A percentile compares a stretch with the other conserved stretches of the same genome.
Evolutionary conservation across 1,284 basidiomycete genomes (phyloP).

Genomic region (Psilocybe mexicana): DNA sequence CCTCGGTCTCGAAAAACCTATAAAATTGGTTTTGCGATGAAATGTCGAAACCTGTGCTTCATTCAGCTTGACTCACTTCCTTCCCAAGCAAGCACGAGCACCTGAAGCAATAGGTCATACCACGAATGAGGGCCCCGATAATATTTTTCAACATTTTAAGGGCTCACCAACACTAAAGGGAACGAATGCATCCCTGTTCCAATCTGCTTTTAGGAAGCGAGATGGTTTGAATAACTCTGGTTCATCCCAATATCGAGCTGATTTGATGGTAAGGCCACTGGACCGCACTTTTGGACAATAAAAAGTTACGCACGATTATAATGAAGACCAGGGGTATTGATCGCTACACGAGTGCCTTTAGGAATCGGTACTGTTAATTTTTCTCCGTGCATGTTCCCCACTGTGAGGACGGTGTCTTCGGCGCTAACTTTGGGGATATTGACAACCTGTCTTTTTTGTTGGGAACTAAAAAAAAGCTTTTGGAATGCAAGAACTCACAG

Average conservation of each 20-base stretch:
- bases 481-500: constrained; percentile 38
- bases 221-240: constrained; percentile 48
- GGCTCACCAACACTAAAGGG: constrained; percentile 18
- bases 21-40: background rate
- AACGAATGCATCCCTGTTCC: constrained; percentile 46
- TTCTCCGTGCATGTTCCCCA: constrained; percentile 38
- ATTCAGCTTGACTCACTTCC: constrained; percentile 37
- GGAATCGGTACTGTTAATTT: constrained; percentile 44
- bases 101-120: constrained; percentile 24
- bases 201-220: constrained; percentile 44
- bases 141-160: constrained; percentile 47
- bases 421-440: constrained; percentile 50
- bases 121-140: constrained; percentile 17
- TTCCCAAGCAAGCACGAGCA: constrained; percentile 52
- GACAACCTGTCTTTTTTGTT: constrained; percentile 32
- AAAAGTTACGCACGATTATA: constrained; percentile 39
- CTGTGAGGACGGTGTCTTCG: constrained; percentile 44
- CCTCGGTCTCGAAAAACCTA: constrained; percentile 50
- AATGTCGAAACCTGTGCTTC: too few species aligned
- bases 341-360: constrained; percentile 39
- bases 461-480: background rate
- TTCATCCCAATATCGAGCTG: constrained; percentile 53
- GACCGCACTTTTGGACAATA: background rate
- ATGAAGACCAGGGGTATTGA: constrained; percentile 49
- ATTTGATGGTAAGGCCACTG: background rate